Evolutionary conservation across 2,329 filamentous ascomycete genomes (phyloP), one percentile per base, ranked within the genome.

Genomic region (Penicillium sclerotiorum): DNA sequence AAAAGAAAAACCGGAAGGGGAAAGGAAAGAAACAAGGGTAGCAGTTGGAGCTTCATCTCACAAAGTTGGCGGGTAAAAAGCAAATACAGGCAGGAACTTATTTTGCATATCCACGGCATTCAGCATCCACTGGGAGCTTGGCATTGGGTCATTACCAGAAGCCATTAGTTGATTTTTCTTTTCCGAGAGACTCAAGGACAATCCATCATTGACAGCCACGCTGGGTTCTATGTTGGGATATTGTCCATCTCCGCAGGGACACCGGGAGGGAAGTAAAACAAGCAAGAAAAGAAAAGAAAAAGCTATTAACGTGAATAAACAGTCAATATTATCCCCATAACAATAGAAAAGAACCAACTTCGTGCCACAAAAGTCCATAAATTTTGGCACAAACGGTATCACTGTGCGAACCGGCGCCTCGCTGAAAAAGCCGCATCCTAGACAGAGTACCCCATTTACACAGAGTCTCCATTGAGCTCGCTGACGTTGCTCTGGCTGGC

Each of bases 401-500:
- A 63, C 59, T 59, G 62, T 61, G 59, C 58, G 59, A 63, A 61
- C 55, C 55, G 50, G 62, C 60, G 56, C 59, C 59, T 56, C 57
- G 54, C 56, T 60, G 57, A 55, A 62, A 57, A 59, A 64, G 58
- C 60, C 53, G 57, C 52, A 59, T 62, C 53, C 50, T 58, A 52
- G 57, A 57, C 52, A 61, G 59, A 60, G 56, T 62, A 60, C n/a
- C n/a, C n/a, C 62, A 59, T 63, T 56, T 70, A 73, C 53, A 66
- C 66, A n/a, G n/a, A n/a, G 49, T 72, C 69, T 59, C 65, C 69
- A 53, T 63, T 55, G 48, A 57, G 61, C 45, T 72, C 68, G 47
- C 54, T 57, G 44, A 61, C 48, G 38, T 69, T 63, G 55, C 59
- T 55, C 60, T 65, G 63, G 68, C 83, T 86, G 58, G 86, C 81